Evolutionary conservation across 495 filamentous ascomycete species (phyloP), one percentile per base, ranked within the genome.

Genomic region (Durotheca rogersii): DNA sequence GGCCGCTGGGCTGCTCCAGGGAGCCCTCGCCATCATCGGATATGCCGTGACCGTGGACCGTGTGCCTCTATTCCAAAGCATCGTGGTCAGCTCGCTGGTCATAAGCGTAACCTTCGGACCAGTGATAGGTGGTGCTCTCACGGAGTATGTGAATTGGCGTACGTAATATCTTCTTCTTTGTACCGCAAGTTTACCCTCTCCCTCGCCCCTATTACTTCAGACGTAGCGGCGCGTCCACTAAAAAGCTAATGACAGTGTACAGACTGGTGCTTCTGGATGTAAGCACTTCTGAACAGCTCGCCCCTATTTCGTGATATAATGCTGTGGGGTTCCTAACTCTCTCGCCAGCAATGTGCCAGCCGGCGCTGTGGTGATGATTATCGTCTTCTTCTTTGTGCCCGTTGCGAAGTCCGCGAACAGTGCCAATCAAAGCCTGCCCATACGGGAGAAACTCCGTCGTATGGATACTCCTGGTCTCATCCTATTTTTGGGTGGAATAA

Each of bases 121-220:
- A 9, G 64, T 88, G 45, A 52, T 75, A 39, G 73, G 75, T 18
- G 74, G 74, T 40, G 70, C 56, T 7, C 76, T 77, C 37, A 74
- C 71, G 6, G 65, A 74, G 6, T 39, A 51, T n/a, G 47, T 30
- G 3, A 72, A 71, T 6, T 89, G 85, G 85, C 63, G 85, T 46
- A 87, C 82, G 85, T 87, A 82, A 56, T 86, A 87, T 63, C 85
- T 80, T 56, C 83, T 84, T n/a, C n/a, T n/a, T n/a, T n/a, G n/a
- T n/a, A n/a, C n/a, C n/a, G n/a, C n/a, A n/a, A n/a, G n/a, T n/a
- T n/a, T n/a, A n/a, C n/a, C n/a, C n/a, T n/a, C n/a, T n/a, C n/a
- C n/a, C n/a, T n/a, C n/a, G n/a, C n/a, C n/a, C n/a, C n/a, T n/a
- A n/a, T n/a, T n/a, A n/a, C n/a, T n/a, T n/a, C n/a, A n/a, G n/a